Base-by-base conservation (phyloP, 2,329 filamentous ascomycete species). In the Ceratocystis colombiana region DNA sequence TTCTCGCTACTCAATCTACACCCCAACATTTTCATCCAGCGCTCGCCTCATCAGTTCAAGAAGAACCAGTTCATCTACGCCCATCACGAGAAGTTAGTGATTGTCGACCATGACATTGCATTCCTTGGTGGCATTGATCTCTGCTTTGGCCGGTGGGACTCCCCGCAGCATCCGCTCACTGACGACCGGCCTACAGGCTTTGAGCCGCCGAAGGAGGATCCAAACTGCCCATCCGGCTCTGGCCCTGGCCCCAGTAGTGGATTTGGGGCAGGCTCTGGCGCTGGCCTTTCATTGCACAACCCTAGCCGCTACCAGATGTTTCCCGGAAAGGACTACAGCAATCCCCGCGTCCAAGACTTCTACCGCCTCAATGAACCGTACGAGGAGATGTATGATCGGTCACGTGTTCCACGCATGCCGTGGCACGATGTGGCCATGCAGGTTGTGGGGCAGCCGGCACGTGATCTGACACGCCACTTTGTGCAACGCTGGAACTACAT, bases 61-160 rank as follows among this genome's bases (percentile, higher is more conserved):
- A 96, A 99, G 77, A 97, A 97, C 72, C 96, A 96, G 59, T 99
- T 99, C 78, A 99, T 99, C 79, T 99, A 95, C 81, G 94, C 94
- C 1, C 94, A 99, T 73, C 94, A 99, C 76, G 94, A 99, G 75
- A 99, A 99, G 76, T 83, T 99, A n/a, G 93, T 91, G 72, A 86
- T 99, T 50, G 89, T 99, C 20, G 94, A 99, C 73, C 94, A 97
- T 73, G 94, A 93, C 65, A 86, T 97, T 62, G 94, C 93, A 10
- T 97, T 99, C 74, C 87, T 96, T 62, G 94, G 94, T 68, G 94
- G 94, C 45, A 90, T 99, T 69, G 94, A 99, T 78, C 80, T 99
- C 25, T 99, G 94, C 76, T 96, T 97, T 74, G 94, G 94, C 61
- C 85, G 94, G 71, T 99, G 94, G 94, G 94, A 97, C 74, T 96